Base-by-base conservation (phyloP, 352 stramenopile species). In the Globisporangium splendens region DNA sequence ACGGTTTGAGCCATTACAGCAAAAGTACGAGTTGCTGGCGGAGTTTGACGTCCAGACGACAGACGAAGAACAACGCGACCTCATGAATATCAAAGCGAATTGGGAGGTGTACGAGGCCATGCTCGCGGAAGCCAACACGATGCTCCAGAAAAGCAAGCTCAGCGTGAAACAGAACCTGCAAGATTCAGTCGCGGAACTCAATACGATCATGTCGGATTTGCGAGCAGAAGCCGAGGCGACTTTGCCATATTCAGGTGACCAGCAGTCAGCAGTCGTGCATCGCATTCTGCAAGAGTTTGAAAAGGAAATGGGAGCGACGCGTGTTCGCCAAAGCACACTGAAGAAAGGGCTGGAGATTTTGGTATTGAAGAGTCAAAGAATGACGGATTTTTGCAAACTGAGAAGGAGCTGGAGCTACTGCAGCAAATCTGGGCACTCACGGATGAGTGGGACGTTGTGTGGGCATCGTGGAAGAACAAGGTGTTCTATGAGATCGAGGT, bases 91-190 rank as follows among this genome's bases (percentile, higher is more conserved):
- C 21, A 77, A 82, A 38, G 53, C 79, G 1, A 79, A 86, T 39
- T 97, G 90, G 89, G 79, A 96, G 57, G 64, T 70, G 4, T 98
- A 96, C 55, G 79, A 96, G 61, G 69, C 68, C 8, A 91, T 94
- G 77, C 65, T 97, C 17, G 72, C 87, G 3, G 81, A 96, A 46
- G 81, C 87, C 0, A 94, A 97, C 46, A 82, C 83, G 24, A 93
- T 95, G 75, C 62, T 98, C 33, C 88, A 97, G 50, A 96, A 97
- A 56, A 93, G 84, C 68, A 98, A 98, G 74, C 67, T 96, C 18
- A 97, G 88, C 51, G 98, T 98, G 95, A 98, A 98, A 65, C 88
- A 97, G 60, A 96, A 96, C 41, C 70, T 98, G 1, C 91, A 98
- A 62, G 89, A 94, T 55, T 94, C 83, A 2, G 82, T 98, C 11